Base-by-base conservation (phyloP, 2,329 filamentous ascomycete genomes). In the Colletotrichum phormii region DNA sequence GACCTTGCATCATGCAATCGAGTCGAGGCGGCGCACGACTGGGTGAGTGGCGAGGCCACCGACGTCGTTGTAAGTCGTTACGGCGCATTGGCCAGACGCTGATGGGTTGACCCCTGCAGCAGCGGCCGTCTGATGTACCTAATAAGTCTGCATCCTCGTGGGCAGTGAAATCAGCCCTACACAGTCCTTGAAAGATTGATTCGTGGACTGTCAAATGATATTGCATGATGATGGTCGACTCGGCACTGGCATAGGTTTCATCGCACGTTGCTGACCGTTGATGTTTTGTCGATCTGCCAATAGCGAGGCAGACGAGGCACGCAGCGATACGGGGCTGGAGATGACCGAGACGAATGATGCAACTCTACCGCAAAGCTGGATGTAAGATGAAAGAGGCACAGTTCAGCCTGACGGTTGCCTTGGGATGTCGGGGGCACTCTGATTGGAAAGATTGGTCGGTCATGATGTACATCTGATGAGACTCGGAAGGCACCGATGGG, bases 91-190 rank as follows among this genome's bases (percentile, higher is more conserved):
- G n/a, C 13, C n/a, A 37, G 11, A 54, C 11, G 22, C 66, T 65
- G 46, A 13, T 57, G 67, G 61, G 35, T 53, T 54, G 26, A 71
- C 55, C 71, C 71, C 66, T 71, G 66, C 49, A 65, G 60, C 33
- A 70, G 35, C 18, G 33, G 46, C 29, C 33, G 42, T 64, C 59
- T 29, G 66, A 55, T 64, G 54, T 64, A 42, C 15, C 37, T 18
- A 73, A 29, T 61, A 59, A 55, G 46, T 49, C 66, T 58, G 70
- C 54, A 26, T 31, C 5, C 26, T 22, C n/a, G 24, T 29, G n/a
- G 24, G 42, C 46, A 22, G 65, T 18, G 29, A 11, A 46, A 51
- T 73, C 71, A 71, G 71, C 71, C 71, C 67, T 73, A 69, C 24
- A 13, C 42, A 55, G 26, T 37, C 54, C 29, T 49, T 22, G 26